Evolutionary conservation across 768 basidiomycete species (phyloP).

Genomic region (Agaricus subrufescens): DNA sequence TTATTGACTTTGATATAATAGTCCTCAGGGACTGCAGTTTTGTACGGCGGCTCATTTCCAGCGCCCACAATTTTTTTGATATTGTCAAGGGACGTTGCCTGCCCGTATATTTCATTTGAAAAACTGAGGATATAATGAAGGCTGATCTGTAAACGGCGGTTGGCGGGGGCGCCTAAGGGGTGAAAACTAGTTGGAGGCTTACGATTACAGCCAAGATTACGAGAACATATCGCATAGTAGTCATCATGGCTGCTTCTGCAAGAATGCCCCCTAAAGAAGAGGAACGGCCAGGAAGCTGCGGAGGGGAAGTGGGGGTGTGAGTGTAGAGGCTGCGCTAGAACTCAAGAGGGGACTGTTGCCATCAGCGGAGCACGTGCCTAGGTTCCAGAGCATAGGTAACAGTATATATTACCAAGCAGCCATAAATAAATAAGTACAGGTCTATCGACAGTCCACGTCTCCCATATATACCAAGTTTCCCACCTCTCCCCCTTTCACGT

Average conservation of each 20-base stretch:
- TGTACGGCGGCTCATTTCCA: conserved; percentile 38
- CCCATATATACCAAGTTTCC: neutral
- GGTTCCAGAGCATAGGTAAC: neutral
- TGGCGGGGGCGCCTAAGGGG: neutral
- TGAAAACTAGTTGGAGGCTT: conserved; percentile 9
- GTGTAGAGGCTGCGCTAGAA: neutral
- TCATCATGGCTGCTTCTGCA: conserved; percentile 40
- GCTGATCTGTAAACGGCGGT: conserved; percentile 31
- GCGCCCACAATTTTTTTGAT: conserved; percentile 31
- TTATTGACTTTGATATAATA: conserved; percentile 43
- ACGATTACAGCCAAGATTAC: conserved; percentile 46
- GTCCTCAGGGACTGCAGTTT: conserved; percentile 53
- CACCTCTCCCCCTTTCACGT: neutral
- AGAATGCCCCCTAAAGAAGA: conserved; percentile 9
- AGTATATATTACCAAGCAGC: too few relatives aligned
- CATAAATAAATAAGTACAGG: neutral
- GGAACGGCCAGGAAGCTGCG: neutral
- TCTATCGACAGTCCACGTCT: neutral
- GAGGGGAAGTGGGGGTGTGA: neutral
- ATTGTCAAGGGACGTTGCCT: conserved; percentile 47
- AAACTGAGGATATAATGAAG: conserved; percentile 64
- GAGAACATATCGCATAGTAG: conserved; percentile 50
- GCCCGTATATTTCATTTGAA: conserved; percentile 61
- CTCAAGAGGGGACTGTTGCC: neutral
- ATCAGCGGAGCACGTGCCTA: neutral